Base-by-base conservation (phyloP, 768 basidiomycete genomes). In the Leccinum uliginosum region DNA sequence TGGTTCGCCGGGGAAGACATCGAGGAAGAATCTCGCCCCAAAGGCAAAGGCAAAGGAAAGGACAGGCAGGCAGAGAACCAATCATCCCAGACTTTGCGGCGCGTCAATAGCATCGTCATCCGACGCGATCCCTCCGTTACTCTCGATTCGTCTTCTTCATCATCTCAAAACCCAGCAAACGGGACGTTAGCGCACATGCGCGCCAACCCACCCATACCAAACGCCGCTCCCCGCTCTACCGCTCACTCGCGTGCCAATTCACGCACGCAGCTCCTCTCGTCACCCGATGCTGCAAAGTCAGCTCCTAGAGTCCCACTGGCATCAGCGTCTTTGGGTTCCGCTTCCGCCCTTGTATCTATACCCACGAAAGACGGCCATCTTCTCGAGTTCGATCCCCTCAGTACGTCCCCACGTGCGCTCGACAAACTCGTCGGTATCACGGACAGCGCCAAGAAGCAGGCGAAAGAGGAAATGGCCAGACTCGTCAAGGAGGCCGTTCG, bases 331-430 rank as follows among this genome's bases (percentile, higher is more conserved):
- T 61, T 60, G 12, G 26, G 64, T 45, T 60, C 60, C n/a, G 71
- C 79, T 57, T 80, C 82, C 5, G 86, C 86, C 3, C 72, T 89
- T 30, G 84, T 91, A 12, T 83, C 87, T 1, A 85, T 93, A n/a
- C 84, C 89, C 5, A 91, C 86, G 0, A 83, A 79, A 40, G 90
- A 93, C 62, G 93, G 93, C 0, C 84, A 87, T 62, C 70, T 88
- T n/a, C 78, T 96, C 24, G 85, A 87, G 67, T 93, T 96, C 64
- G 88, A 96, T 62, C 92, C 93, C 9, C 74, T 95, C 44, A 78
- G 79, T 57, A 85, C 88, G 14, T 84, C 87, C 2, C 85, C 91
- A 1, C 78, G 80, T 3, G 78, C 88, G 49, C 73, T 95, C 29
- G 88, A 92, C 64, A 83, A 81, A 30, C 76, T 91, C 8, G 85